Conservation (phyloP, 1,284 basidiomycete genomes). For the Sphaerobolus stellatus region DNA sequence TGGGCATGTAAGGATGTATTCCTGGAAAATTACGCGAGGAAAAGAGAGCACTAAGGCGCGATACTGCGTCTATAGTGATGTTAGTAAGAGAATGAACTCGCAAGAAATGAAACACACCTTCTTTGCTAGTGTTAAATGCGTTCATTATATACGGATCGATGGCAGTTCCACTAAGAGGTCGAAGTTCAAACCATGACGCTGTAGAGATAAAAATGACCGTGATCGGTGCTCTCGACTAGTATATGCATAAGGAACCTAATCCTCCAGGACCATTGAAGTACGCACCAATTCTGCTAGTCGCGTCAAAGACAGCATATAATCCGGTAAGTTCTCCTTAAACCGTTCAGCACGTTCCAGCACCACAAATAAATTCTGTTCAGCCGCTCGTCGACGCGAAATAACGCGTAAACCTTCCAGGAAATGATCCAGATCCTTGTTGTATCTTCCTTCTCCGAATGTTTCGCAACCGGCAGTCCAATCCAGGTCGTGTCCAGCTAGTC, state of each 20-base stretch:
- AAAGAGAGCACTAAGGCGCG: conserved; percentile 42
- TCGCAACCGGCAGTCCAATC: conserved; percentile 60
- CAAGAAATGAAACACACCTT: conserved; percentile 42
- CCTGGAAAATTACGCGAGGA: conserved; percentile 26
- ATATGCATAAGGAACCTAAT: too few relatives aligned
- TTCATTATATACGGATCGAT: conserved; percentile 78
- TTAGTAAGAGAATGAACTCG: conserved; percentile 3
- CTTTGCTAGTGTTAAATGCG: conserved; percentile 54
- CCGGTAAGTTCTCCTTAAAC: conserved; percentile 60
- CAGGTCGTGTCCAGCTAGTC: conserved; percentile 51
- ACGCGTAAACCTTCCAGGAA: conserved; percentile 61
- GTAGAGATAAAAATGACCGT: conserved; percentile 69
- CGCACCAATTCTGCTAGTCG: conserved; percentile 75
- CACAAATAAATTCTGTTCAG: conserved; percentile 50
- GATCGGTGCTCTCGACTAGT: conserved; percentile 43
- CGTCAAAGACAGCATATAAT: conserved; percentile 67
- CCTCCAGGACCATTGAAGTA: too few relatives aligned
- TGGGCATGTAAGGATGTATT: conserved; percentile 48
- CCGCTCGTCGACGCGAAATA: conserved; percentile 28
- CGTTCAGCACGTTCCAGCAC: conserved; percentile 70
- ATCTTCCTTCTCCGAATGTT: conserved; percentile 48
- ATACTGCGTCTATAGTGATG: conserved; percentile 19
- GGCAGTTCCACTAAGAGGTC: conserved; percentile 66
- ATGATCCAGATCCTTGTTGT: conserved; percentile 64
- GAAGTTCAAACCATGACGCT: conserved; percentile 72